Conservation (phyloP, 129 eudicot species). For the Chrysanthemum lavandulifolium region DNA sequence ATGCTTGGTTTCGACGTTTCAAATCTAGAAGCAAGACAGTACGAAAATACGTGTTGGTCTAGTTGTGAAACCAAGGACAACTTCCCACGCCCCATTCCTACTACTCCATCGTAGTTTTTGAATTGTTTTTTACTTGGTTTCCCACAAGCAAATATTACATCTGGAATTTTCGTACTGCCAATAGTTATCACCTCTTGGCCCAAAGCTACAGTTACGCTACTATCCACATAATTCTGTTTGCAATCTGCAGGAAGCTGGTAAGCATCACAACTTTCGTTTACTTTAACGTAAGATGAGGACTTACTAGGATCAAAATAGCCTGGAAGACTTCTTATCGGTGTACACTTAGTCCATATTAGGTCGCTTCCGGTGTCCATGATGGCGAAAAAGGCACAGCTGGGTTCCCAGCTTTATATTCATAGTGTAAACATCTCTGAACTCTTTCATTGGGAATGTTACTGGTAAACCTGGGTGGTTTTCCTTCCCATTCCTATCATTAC, state of each 20-base stretch:
- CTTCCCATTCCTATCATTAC: not conserved
- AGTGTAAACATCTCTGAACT: not conserved
- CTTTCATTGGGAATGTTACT: not conserved
- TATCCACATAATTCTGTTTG: too few species aligned
- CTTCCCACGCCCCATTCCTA: slow-evolving; percentile 41
- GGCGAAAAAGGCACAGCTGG: slow-evolving; percentile 14
- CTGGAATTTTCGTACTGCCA: too few species aligned
- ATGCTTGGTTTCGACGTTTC: slow-evolving; percentile 17
- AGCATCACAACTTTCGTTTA: too few species aligned
- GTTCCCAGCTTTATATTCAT: slow-evolving; percentile 18
- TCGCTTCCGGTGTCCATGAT: slow-evolving; percentile 31
- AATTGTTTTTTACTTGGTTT: too few species aligned
- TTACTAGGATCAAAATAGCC: too few species aligned
- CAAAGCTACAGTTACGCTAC: too few species aligned
- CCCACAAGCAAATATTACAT: too few species aligned
- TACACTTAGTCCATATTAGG: slow-evolving; percentile 25
- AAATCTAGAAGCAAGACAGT: slow-evolving; percentile 33
- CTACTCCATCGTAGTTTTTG: too few species aligned
- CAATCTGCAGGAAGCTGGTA: too few species aligned
- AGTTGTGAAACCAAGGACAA: slow-evolving; percentile 42
- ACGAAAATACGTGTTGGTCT: slow-evolving; percentile 27
- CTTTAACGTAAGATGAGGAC: too few species aligned
- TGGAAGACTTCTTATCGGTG: not conserved
- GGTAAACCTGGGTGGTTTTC: not conserved
- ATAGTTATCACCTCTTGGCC: too few species aligned